Conservation (phyloP, 208 protist species). For the Trypanosoma cruzi region DNA sequence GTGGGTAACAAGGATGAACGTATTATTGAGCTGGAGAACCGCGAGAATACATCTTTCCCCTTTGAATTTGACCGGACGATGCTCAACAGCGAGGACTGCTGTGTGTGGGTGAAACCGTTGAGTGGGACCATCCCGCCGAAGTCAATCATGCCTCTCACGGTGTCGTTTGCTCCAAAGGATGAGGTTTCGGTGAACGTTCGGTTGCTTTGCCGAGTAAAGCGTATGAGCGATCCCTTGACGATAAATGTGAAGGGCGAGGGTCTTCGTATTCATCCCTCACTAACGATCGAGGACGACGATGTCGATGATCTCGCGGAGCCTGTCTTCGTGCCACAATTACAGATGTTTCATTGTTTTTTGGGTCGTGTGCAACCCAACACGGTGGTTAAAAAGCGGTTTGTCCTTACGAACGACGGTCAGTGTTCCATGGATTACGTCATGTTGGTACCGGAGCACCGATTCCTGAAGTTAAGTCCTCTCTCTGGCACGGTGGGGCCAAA, state of each 20-base stretch:
- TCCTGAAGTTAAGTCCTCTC: slow-evolving; percentile 54
- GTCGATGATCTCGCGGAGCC: slow-evolving; percentile 24
- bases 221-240: slow-evolving; percentile 88
- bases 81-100: slow-evolving; percentile 39
- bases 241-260: slow-evolving; percentile 98
- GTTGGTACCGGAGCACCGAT: slow-evolving; percentile 39
- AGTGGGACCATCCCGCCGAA: slow-evolving; percentile 80
- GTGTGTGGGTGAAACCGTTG: slow-evolving; percentile 80
- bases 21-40: slow-evolving; percentile 92
- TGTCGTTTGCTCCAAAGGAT: slow-evolving; percentile 88
- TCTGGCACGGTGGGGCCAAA: slow-evolving; percentile 72
- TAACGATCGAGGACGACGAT: slow-evolving; percentile 71
- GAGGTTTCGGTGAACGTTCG: slow-evolving; percentile 95
- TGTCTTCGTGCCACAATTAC: slow-evolving; percentile 35
- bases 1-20: slow-evolving; percentile 77
- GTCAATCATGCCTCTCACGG: slow-evolving; percentile 63
- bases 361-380: slow-evolving; percentile 95
- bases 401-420: slow-evolving; percentile 91
- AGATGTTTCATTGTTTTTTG: slow-evolving; percentile 78
- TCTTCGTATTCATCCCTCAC: slow-evolving; percentile 87
- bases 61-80: slow-evolving; percentile 92
- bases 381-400: slow-evolving; percentile 62
- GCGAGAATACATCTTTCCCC: slow-evolving; percentile 92
- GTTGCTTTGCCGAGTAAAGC: slow-evolving; percentile 91
- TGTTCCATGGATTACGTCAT: slow-evolving; percentile 90